These are phyloP conservation scores for Heterobasidion annosum DNA, from an alignment of 1,284 basidiomycete species.

Conservation along the genomic window DNA sequence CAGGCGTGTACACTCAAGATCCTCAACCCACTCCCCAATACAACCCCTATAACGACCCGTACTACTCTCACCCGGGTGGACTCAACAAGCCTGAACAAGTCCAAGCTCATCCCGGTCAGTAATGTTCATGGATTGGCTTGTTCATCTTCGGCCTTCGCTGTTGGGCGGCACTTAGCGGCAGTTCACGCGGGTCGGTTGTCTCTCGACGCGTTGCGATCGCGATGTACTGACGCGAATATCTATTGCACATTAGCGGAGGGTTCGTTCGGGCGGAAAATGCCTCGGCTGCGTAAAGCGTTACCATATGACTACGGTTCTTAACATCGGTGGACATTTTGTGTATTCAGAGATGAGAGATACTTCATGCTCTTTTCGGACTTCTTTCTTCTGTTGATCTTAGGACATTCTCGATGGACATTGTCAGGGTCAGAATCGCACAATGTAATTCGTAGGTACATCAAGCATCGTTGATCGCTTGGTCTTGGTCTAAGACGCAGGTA, in stretches of 20 bases:
- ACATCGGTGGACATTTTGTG: not conserved
- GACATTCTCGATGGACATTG: not conserved
- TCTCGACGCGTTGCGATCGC: not conserved
- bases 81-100: constrained; percentile 29
- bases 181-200: not conserved
- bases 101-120: constrained; percentile 46
- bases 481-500: constrained; percentile 9
- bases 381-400: not conserved
- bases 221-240: constrained; percentile 12
- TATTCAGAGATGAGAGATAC: constrained; percentile 10
- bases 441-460: not conserved
- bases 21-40: constrained; percentile 31
- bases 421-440: not conserved
- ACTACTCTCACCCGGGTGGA: not conserved
- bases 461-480: not conserved
- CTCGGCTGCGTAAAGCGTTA: constrained; percentile 24
- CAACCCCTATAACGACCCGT: constrained; percentile 16
- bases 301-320: constrained; percentile 1
- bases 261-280: constrained; percentile 43
- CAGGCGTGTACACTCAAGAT: constrained; percentile 33
- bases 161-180: constrained; percentile 14
- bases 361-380: not conserved
- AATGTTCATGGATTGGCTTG: constrained; percentile 9
- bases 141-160: constrained; percentile 10
- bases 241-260: constrained; percentile 33